phyloP scores from a whole-genome alignment of 306 rosid genomes.

The Calophaca sinica region DNA sequence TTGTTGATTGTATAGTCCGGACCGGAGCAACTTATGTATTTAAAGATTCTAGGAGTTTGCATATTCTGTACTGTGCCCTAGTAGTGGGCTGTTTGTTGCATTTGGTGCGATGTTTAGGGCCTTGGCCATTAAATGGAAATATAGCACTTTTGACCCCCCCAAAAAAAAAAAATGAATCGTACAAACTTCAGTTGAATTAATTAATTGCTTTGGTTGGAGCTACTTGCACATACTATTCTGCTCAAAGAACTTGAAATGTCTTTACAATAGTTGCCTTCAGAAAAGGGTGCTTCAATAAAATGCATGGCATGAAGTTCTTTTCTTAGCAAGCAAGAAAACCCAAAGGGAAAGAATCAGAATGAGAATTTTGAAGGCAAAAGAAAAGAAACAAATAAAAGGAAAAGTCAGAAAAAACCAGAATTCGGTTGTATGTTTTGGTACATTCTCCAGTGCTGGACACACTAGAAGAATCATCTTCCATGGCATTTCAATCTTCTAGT shows the following conservation, averaged over 20 bases:
- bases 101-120: too few relatives aligned
- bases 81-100: too few relatives aligned
- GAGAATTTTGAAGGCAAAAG: constrained; percentile 39
- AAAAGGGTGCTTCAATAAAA: neutral
- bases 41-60: too few relatives aligned
- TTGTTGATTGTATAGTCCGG: too few relatives aligned
- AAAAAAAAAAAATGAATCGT: neutral
- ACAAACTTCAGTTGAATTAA: neutral
- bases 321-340: constrained; percentile 43
- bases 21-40: too few relatives aligned
- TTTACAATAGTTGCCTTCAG: neutral
- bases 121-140: too few relatives aligned
- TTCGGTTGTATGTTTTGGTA: constrained; percentile 8
- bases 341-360: constrained; percentile 52
- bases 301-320: constrained; percentile 51
- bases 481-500: constrained; percentile 31
- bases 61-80: too few relatives aligned
- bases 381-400: constrained; percentile 33
- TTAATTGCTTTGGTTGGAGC: neutral
- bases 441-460: constrained; percentile 7
- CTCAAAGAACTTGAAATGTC: neutral
- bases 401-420: constrained; percentile 34
- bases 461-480: constrained; percentile 39
- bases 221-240: neutral
- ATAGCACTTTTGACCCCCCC: too few relatives aligned